phyloP scores from a whole-genome alignment of 805 yeast genomes.

The Ogataea nitratoaversa region DNA sequence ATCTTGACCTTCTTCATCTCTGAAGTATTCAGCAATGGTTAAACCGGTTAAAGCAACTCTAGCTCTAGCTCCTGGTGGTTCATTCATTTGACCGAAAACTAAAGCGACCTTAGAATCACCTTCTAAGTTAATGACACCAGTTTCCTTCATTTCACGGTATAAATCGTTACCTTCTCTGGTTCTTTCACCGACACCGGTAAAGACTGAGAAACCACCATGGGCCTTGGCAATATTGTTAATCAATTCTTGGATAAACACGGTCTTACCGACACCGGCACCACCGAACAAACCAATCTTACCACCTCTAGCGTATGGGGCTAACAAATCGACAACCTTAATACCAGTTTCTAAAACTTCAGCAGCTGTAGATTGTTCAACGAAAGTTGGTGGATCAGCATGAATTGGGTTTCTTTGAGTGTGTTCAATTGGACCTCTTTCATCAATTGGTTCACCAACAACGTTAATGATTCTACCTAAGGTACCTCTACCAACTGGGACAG shows the following conservation, averaged over 20 bases:
- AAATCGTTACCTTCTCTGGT: slow-evolving; percentile 99
- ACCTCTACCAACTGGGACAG: slow-evolving; percentile 99
- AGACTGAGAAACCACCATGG: slow-evolving; percentile 99
- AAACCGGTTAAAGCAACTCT: slow-evolving; percentile 99
- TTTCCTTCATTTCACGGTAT: slow-evolving; percentile 99
- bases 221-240: slow-evolving; percentile 99
- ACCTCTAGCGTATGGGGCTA: slow-evolving; percentile 99
- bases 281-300: slow-evolving; percentile 99
- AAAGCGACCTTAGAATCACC: slow-evolving; percentile 99
- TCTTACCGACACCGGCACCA: slow-evolving; percentile 99
- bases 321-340: slow-evolving; percentile 98
- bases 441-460: slow-evolving; percentile 99
- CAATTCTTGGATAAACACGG: slow-evolving; percentile 99
- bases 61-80: slow-evolving; percentile 99
- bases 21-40: slow-evolving; percentile 99
- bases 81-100: slow-evolving; percentile 99
- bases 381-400: slow-evolving; percentile 96
- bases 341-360: slow-evolving; percentile 99
- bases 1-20: slow-evolving; percentile 99
- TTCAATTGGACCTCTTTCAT: slow-evolving; percentile 98
- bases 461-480: slow-evolving; percentile 98
- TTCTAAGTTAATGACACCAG: slow-evolving; percentile 99
- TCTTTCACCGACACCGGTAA: slow-evolving; percentile 99
- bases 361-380: slow-evolving; percentile 93
- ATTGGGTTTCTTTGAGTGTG: slow-evolving; percentile 93